Conservation (phyloP, 2,329 filamentous ascomycete species). For the Trichocomaceae sp. region DNA sequence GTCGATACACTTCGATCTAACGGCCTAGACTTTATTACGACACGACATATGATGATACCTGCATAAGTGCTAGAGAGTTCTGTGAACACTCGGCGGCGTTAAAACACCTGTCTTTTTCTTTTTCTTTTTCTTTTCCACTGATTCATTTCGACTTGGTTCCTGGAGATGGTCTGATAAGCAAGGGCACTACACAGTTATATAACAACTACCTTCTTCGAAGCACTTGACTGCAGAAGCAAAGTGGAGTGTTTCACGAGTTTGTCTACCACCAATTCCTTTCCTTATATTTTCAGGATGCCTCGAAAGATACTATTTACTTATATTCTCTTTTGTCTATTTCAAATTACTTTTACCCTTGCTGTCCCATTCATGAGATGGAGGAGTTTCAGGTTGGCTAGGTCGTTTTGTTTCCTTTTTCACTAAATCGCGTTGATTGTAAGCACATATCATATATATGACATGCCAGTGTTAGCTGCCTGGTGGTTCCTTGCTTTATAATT, state of each 20-base stretch:
- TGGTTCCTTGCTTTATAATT: not conserved
- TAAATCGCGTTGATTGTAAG: not conserved
- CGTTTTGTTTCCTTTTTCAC: not conserved
- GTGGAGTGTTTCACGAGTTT: not conserved
- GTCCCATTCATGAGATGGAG: not conserved
- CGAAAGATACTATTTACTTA: slow-evolving; percentile 16
- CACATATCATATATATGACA: not conserved
- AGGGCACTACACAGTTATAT: not conserved
- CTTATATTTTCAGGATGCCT: slow-evolving; percentile 12
- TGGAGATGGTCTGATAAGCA: slow-evolving; percentile 9
- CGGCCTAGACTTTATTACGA: slow-evolving; percentile 16
- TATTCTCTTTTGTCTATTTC: slow-evolving; percentile 11
- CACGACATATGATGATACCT: slow-evolving; percentile 42
- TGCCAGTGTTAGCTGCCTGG: not conserved
- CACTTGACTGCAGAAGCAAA: not conserved
- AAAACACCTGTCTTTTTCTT: slow-evolving; percentile 14
- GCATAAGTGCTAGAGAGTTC: slow-evolving; percentile 36
- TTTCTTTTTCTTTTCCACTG: slow-evolving; percentile 3
- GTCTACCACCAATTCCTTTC: slow-evolving; percentile 7
- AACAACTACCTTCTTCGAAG: not conserved
- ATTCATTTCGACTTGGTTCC: slow-evolving; percentile 15
- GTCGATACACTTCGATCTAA: slow-evolving; percentile 13
- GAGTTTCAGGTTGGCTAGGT: not conserved
- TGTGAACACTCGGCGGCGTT: slow-evolving; percentile 34
- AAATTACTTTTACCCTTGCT: not conserved